phyloP scores from a whole-genome alignment of 2,329 filamentous ascomycete species.

The Tolypocladium guangdongense region DNA sequence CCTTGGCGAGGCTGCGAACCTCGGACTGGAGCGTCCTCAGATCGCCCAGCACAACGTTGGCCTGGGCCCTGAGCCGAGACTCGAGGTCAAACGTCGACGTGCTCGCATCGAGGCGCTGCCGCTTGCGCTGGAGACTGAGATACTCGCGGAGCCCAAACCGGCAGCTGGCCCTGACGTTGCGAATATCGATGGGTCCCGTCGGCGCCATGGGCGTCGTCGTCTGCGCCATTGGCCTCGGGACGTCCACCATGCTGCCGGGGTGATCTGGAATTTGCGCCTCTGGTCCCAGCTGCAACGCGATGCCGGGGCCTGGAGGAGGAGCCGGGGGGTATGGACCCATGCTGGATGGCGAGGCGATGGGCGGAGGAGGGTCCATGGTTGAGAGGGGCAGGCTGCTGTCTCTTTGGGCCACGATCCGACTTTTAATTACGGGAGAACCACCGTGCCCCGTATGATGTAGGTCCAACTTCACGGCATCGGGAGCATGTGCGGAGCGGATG shows the following conservation, averaged over 20 bases:
- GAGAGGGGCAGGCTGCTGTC: neutral
- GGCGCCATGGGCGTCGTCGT: conserved; percentile 10
- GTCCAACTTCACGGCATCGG: no score
- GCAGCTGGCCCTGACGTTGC: conserved; percentile 19
- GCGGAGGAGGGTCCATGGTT: neutral
- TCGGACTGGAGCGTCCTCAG: conserved; percentile 32
- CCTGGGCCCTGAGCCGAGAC: conserved; percentile 30
- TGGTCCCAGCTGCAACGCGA: conserved; percentile 9
- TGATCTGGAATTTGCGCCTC: conserved; percentile 12
- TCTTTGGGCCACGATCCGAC: neutral
- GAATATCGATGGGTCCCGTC: conserved; percentile 15
- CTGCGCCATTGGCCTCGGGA: conserved; percentile 6
- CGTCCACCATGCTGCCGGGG: conserved; percentile 8
- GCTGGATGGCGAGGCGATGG: conserved; percentile 12
- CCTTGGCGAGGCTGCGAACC: conserved; percentile 30
- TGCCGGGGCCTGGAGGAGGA: conserved; percentile 6
- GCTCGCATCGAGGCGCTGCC: conserved; percentile 15
- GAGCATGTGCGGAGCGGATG: no score
- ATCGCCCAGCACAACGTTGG: conserved; percentile 30
- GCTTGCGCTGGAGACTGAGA: conserved; percentile 19
- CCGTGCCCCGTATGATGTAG: no score
- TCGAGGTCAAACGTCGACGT: conserved; percentile 27
- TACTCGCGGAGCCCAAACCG: conserved; percentile 26
- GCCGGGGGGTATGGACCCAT: conserved; percentile 7
- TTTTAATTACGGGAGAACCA: neutral